Evolutionary conservation across 1,284 basidiomycete species (phyloP).

Genomic region (Apiotrichum laibachii): DNA sequence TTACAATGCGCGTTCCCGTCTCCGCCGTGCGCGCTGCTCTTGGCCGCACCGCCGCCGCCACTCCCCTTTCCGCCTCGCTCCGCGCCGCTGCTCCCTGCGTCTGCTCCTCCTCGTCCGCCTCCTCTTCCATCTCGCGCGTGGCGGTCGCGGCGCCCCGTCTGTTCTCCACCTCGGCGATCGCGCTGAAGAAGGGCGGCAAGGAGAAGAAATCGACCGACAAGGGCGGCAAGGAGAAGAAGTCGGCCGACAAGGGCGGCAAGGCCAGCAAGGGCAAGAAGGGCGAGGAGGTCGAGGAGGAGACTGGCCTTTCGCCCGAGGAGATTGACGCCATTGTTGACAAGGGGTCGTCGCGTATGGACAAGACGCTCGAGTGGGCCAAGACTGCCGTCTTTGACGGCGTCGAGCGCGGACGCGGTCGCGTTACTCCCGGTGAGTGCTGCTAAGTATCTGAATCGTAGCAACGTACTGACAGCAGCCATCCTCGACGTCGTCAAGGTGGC

Average conservation of each 20-base stretch:
- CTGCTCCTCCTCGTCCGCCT: neutral
- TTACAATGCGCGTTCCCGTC: slow-evolving; percentile 1
- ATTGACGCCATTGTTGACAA: slow-evolving; percentile 8
- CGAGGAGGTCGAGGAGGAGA: slow-evolving; percentile 23
- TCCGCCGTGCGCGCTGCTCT: neutral
- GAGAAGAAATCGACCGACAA: slow-evolving; percentile 15
- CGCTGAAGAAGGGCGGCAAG: slow-evolving; percentile 33
- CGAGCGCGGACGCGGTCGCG: slow-evolving; percentile 44
- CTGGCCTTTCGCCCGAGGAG: slow-evolving; percentile 13
- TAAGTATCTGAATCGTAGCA: too few species aligned
- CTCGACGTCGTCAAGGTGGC: slow-evolving; percentile 46
- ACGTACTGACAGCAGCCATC: slow-evolving; percentile 28
- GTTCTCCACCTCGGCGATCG: slow-evolving; percentile 24
- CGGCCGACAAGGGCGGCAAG: slow-evolving; percentile 11
- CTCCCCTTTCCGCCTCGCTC: neutral
- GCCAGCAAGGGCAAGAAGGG: slow-evolving; percentile 23
- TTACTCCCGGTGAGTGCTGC: slow-evolving; percentile 42
- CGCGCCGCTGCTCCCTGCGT: neutral
- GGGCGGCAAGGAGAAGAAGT: slow-evolving; percentile 17
- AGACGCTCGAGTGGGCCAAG: slow-evolving; percentile 45
- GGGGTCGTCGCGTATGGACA: slow-evolving; percentile 24
- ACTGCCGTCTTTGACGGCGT: slow-evolving; percentile 46
- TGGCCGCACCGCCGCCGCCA: neutral
- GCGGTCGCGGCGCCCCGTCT: too few species aligned
- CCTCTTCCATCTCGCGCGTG: slow-evolving; percentile 9